phyloP scores from a whole-genome alignment of 352 stramenopile species.

The Phytophthora lateralis region DNA sequence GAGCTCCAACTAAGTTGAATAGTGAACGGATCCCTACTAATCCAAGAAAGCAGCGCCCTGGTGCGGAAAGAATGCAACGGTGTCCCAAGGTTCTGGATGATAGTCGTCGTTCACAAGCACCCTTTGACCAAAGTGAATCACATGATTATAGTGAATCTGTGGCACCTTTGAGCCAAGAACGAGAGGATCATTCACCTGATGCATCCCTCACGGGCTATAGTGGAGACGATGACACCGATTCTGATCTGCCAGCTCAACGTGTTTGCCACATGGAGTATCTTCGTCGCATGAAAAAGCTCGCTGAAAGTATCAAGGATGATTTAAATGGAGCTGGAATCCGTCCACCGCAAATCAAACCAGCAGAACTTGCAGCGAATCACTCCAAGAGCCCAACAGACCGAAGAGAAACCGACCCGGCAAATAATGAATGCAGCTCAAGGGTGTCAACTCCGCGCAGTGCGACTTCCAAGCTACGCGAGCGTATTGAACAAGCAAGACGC shows the following conservation, averaged over 20 bases:
- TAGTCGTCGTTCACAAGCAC: constrained; percentile 17
- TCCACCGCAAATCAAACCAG: not conserved
- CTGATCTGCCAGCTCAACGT: constrained; percentile 54
- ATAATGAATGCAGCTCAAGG: constrained; percentile 5
- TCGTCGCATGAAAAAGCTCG: constrained; percentile 66
- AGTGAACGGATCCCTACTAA: not conserved
- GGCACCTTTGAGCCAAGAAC: constrained; percentile 2
- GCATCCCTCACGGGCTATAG: constrained; percentile 24
- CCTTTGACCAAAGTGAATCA: constrained; percentile 8
- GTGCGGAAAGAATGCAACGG: constrained; percentile 5
- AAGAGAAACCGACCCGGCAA: constrained; percentile 5
- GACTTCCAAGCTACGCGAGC: constrained; percentile 39
- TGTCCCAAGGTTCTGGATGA: constrained; percentile 41
- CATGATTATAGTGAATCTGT: constrained; percentile 15
- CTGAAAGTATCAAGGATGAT: constrained; percentile 70
- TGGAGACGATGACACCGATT: constrained; percentile 38
- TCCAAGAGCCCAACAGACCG: not conserved
- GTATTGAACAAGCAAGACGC: constrained; percentile 37
- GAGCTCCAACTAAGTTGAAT: not conserved
- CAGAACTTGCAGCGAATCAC: constrained; percentile 4
- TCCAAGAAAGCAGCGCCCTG: not conserved
- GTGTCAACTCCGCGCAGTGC: constrained; percentile 30
- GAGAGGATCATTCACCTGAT: constrained; percentile 6
- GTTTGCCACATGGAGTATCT: constrained; percentile 77
- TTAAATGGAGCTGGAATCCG: constrained; percentile 29